Evolutionary conservation across 2,329 filamentous ascomycete genomes (phyloP).

Genomic region (Arachnomyces sp.): DNA sequence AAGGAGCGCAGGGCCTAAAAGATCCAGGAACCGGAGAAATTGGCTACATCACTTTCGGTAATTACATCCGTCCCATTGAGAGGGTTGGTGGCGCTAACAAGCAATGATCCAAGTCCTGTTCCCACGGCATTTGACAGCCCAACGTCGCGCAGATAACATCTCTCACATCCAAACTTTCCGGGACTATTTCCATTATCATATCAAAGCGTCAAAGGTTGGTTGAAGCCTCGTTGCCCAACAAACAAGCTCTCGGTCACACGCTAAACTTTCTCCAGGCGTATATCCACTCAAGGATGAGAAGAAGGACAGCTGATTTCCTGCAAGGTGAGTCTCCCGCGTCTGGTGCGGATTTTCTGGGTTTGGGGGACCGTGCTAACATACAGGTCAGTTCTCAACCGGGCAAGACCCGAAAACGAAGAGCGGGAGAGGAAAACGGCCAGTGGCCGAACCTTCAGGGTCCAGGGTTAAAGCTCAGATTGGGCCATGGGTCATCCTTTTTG

Average conservation of each 20-base stretch:
- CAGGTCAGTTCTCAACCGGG: slow-evolving; percentile 75
- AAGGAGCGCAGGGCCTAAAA: slow-evolving; percentile 74
- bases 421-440: slow-evolving; percentile 97
- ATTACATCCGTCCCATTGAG: slow-evolving; percentile 17
- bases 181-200: slow-evolving; percentile 99
- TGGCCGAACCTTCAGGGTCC: slow-evolving; percentile 77
- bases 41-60: slow-evolving; percentile 97
- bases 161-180: slow-evolving; percentile 99
- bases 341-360: not conserved
- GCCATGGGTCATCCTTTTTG: slow-evolving; percentile 9
- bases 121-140: slow-evolving; percentile 82
- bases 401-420: slow-evolving; percentile 89
- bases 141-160: slow-evolving; percentile 89
- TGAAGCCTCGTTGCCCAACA: not conserved
- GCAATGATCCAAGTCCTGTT: slow-evolving; percentile 63
- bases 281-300: slow-evolving; percentile 96
- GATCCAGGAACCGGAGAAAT: slow-evolving; percentile 72
- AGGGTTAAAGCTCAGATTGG: slow-evolving; percentile 29
- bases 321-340: slow-evolving; percentile 57
- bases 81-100: not conserved
- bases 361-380: slow-evolving; percentile 16
- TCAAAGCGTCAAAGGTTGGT: slow-evolving; percentile 86
- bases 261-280: slow-evolving; percentile 55
- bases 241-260: slow-evolving; percentile 1
- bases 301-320: slow-evolving; percentile 94